A percentile compares a stretch with the other conserved stretches of the same genome.
Conservation (phyloP, 352 stramenopile genomes). For the Phytophthora megakarya region DNA sequence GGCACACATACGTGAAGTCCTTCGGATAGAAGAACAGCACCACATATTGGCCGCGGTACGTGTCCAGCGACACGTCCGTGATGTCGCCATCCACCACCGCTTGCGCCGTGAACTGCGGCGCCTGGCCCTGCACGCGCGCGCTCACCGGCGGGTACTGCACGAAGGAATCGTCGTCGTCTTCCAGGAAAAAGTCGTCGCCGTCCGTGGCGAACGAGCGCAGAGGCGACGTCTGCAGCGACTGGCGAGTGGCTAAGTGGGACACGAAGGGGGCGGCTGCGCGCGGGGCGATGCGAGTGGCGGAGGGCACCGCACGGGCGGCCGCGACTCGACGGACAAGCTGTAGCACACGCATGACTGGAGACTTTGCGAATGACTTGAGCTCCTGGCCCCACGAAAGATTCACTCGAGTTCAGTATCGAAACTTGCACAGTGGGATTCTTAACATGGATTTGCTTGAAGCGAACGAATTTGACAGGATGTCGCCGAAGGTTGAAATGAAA, state of each 20-base stretch:
- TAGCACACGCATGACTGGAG: conserved; percentile 28
- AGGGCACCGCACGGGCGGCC: conserved; percentile 18
- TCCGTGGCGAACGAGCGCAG: conserved; percentile 54
- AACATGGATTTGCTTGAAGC: conserved; percentile 20
- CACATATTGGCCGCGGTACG: conserved; percentile 89
- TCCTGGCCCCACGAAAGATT: conserved; percentile 17
- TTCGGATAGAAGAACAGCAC: conserved; percentile 94
- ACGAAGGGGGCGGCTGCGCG: conserved; percentile 23
- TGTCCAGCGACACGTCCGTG: conserved; percentile 74
- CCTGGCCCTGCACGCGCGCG: conserved; percentile 64
- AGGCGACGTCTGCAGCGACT: conserved; percentile 8
- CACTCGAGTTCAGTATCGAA: conserved; percentile 1
- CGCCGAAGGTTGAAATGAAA: too few species aligned
- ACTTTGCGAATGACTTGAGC: conserved; percentile 14
- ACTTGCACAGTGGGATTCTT: conserved; percentile 1
- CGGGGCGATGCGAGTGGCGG: conserved; percentile 14
- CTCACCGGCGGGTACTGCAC: conserved; percentile 76
- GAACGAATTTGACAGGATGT: conserved; percentile 5
- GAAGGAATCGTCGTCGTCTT: conserved; percentile 75
- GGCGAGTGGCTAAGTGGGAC: neutral
- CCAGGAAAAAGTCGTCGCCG: conserved; percentile 66
- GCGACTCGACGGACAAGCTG: conserved; percentile 41
- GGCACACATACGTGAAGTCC: conserved; percentile 91
- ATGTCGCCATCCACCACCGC: conserved; percentile 88
- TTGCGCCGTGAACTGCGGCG: conserved; percentile 75